These are phyloP conservation scores for Xylaria sp. DNA, from an alignment of 2,329 filamentous ascomycete species.

Conservation along the genomic window DNA sequence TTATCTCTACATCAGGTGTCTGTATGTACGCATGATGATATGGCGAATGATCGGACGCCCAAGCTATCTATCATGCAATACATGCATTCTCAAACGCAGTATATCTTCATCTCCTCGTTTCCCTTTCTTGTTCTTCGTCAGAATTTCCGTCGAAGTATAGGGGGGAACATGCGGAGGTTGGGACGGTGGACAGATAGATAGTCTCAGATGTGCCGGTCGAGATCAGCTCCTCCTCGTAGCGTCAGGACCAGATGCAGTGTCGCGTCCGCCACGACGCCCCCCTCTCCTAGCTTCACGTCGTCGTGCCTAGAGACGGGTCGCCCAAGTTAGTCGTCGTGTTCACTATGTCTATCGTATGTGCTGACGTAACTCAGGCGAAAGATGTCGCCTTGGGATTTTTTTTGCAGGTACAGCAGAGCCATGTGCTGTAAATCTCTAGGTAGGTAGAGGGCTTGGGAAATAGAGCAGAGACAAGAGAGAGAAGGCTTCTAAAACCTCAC, in stretches of 20 bases:
- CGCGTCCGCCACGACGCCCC: slow-evolving; percentile 88
- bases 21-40: not conserved
- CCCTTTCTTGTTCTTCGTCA: not conserved
- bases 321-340: slow-evolving; percentile 14
- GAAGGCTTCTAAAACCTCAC: slow-evolving; percentile 60
- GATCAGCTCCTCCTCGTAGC: slow-evolving; percentile 76
- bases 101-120: not conserved
- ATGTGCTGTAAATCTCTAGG: not conserved
- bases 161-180: not conserved
- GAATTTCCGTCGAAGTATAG: not conserved
- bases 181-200: not conserved
- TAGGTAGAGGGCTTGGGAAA: too few species aligned
- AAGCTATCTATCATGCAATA: not conserved
- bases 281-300: slow-evolving; percentile 92
- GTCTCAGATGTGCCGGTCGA: slow-evolving; percentile 31
- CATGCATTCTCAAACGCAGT: not conserved
- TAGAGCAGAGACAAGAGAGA: not conserved
- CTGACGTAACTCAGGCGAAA: not conserved
- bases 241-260: slow-evolving; percentile 96
- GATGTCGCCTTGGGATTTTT: not conserved
- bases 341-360: not conserved
- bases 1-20: not conserved
- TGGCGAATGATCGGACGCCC: not conserved
- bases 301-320: slow-evolving; percentile 75
- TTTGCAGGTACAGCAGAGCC: too few species aligned